Base-by-base conservation (phyloP, 306 rosid genomes). In the Vachellia collinsii region DNA sequence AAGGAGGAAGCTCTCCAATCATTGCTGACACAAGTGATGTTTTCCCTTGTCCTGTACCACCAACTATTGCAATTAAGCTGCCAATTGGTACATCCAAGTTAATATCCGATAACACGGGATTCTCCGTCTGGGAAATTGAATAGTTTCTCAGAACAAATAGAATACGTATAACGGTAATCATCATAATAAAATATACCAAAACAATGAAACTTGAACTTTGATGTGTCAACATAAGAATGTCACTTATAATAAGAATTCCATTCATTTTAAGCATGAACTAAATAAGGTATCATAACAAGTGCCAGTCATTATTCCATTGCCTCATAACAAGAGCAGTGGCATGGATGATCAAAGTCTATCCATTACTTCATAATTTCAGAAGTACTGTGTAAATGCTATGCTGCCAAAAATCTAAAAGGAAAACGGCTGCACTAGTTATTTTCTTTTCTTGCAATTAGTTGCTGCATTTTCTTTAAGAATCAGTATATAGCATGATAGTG, bases 21-120 rank as follows among this genome's bases (percentile, higher is more conserved):
- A 92, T 94, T 71, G 95, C 92, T 19, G 94, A 91, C 77, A 94
- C 81, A 68, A 94, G 93, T 46, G 97, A 92, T 38, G 97, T 90
- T 72, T 94, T 94, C 42, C 98, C 98, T 90, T 94, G 97, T 79
- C 98, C 97, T 4, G 98, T 94, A 62, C 97, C 92, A 8, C 97
- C 98, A 73, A 94, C 94, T 50, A 94, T 84, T 62, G 97, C 98
- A 73, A 94, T 93, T 88, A 94, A 91, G 84, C 91, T 88, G 1
- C 98, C 97, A 78, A 83, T 84, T 70, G 87, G 88, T 80, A 92
- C 88, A 79, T 92, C 90, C 82, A 92, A 82, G 85, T 92, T 88
- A 79, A 94, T 88, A 79, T 90, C 83, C 51, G 90, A 92, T 83
- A 94, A 84, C 46, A 90, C 88, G 4, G 91, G 85, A 37, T 85